Evolutionary conservation across 2,329 filamentous ascomycete genomes (phyloP).

Genomic region (Sporothrix protearum): DNA sequence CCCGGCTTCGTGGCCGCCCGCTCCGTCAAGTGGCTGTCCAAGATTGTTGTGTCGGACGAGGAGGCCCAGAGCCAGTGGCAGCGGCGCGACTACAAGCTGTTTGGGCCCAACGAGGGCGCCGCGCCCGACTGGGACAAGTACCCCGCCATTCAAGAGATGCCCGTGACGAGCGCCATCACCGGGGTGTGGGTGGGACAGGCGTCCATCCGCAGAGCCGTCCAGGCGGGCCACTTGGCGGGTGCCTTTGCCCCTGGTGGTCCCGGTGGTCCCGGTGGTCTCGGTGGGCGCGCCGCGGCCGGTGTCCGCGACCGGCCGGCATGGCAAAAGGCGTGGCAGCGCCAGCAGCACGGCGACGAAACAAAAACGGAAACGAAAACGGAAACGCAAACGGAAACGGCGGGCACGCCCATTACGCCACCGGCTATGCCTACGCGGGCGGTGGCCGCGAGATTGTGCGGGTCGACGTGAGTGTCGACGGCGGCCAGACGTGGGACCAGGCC

Average conservation of each 20-base stretch:
- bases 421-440: conserved; percentile 67
- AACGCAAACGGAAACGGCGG: no score
- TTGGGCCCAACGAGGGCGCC: conserved; percentile 58
- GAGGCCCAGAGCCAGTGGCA: conserved; percentile 66
- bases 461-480: conserved; percentile 62
- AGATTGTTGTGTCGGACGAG: conserved; percentile 61
- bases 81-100: conserved; percentile 64
- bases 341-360: no score
- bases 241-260: not conserved
- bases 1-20: conserved; percentile 64
- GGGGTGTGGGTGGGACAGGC: conserved; percentile 40
- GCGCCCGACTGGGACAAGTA: conserved; percentile 61
- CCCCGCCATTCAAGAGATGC: conserved; percentile 64
- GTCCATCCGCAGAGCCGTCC: conserved; percentile 28
- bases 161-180: conserved; percentile 65
- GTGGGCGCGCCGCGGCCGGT: conserved; percentile 26
- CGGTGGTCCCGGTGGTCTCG: no score
- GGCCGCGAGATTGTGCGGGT: conserved; percentile 64
- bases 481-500: conserved; percentile 62
- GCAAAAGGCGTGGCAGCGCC: conserved; percentile 17
- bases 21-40: conserved; percentile 66
- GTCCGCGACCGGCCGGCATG: conserved; percentile 26
- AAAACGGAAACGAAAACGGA: no score
- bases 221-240: not conserved
- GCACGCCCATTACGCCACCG: conserved; percentile 48